Base-by-base conservation (phyloP, 805 yeast species). In the Nakazawaea laoshanensis region DNA sequence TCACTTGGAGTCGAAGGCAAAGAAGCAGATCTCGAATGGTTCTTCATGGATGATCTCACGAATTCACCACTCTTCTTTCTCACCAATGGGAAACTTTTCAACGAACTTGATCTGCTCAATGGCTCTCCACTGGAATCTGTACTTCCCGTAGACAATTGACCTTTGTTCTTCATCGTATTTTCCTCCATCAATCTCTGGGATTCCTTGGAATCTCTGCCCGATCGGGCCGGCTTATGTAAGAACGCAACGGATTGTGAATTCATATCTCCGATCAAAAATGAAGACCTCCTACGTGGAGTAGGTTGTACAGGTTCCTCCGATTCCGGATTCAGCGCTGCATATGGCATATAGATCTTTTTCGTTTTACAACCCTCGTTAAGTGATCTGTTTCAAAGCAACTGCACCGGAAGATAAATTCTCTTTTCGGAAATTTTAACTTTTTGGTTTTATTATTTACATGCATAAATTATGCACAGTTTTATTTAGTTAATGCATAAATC, bases 1-100 rank as follows among this genome's bases (percentile, higher is more conserved):
- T 69, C 69, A 3, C 75, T 70, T 13, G 82, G 87, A 13, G 70
- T 63, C 1, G 66, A 46, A 1, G 78, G 78, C 37, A 70, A 49
- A 2, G 76, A 69, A 32, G 28, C 32, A 9, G 35, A 31, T 19
- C 39, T 23, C 10, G 39, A 36, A 27, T 35, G 38, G 10, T 24
- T 22, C 47, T 80, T 80, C 35, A 85, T 61, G 11, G 84, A 77
- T 3, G 88, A 74, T 49, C 83, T 82, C 24, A 85, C 81, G 28
- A 82, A 59, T 50, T 86, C 95, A 10, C 95, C 96, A 1, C 86
- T 74, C 53, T 87, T 87, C 52, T 87, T 88, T 29, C 94, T 74
- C 3, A 85, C 71, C 36, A 83, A 57, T 3, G 63, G 61, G 11
- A 31, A 15, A 31, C 27, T 23, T 21, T 15, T 8, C n/a, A 11